These are phyloP conservation scores for Ophiostoma sp. DNA, from an alignment of 2,329 filamentous ascomycete species.

Conservation along the genomic window DNA sequence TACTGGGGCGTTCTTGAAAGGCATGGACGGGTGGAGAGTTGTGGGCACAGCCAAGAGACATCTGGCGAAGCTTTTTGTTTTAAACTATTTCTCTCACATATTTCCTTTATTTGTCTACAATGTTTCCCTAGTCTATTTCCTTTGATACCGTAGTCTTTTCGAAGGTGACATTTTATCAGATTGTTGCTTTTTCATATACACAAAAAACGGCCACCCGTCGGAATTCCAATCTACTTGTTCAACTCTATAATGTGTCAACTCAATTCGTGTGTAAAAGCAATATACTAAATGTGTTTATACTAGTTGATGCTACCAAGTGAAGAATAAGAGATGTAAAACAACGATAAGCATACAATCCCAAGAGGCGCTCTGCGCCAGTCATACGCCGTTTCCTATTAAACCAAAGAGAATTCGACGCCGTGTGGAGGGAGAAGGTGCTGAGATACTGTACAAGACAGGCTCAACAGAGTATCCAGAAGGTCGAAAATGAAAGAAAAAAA, in stretches of 20 bases:
- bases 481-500: background rate
- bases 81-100: background rate
- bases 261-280: background rate
- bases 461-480: background rate
- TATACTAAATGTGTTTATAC: background rate
- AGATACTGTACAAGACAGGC: background rate
- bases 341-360: background rate
- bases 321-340: background rate
- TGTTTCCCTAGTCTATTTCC: background rate
- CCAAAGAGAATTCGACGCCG: background rate
- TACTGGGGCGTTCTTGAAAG: constrained; percentile 10
- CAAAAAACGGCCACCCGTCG: constrained; percentile 2
- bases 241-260: background rate
- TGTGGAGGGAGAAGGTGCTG: background rate
- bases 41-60: background rate
- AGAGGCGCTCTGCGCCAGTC: background rate
- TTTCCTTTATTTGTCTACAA: background rate
- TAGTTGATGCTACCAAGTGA: background rate
- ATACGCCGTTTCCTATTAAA: background rate
- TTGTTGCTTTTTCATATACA: background rate
- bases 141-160: constrained; percentile 6
- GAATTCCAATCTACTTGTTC: background rate
- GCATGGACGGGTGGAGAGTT: background rate
- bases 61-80: background rate
- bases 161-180: background rate